These are phyloP conservation scores for Orbilia ellipsospora DNA, from an alignment of 2,329 filamentous ascomycete species.

Conservation along the genomic window DNA sequence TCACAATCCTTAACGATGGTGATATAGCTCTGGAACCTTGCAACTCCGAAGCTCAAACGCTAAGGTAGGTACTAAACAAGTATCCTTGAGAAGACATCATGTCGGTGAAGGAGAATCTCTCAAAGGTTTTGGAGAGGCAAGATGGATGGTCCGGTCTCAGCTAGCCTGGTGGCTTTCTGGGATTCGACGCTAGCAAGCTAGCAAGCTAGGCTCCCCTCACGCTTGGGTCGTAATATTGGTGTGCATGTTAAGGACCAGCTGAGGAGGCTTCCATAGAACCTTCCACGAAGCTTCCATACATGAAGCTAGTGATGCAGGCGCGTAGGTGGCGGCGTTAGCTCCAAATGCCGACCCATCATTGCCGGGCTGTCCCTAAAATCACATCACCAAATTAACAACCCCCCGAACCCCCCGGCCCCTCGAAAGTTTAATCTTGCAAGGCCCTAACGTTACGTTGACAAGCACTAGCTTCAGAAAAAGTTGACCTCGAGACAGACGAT, in stretches of 20 bases:
- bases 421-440: too few species aligned
- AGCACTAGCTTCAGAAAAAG: neutral
- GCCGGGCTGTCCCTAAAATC: conserved; percentile 15
- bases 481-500: neutral
- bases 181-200: too few species aligned
- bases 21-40: conserved; percentile 11
- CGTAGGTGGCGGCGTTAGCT: conserved; percentile 19
- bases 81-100: neutral
- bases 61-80: conserved; percentile 21
- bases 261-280: conserved; percentile 14
- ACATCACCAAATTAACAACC: conserved; percentile 1
- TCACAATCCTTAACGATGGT: conserved; percentile 10
- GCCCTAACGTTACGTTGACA: too few species aligned
- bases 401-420: neutral
- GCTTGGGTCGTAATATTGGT: conserved; percentile 15
- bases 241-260: conserved; percentile 40
- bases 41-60: conserved; percentile 4
- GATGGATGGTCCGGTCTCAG: neutral
- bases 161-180: neutral
- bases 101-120: neutral
- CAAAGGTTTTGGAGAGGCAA: neutral
- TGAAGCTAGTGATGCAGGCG: conserved; percentile 44
- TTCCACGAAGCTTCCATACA: conserved; percentile 47
- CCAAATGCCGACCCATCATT: neutral
- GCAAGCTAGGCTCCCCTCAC: neutral